Evolutionary conservation across 108 stramenopile species (phyloP).

Genomic region (Fragilariopsis cylindrus): DNA sequence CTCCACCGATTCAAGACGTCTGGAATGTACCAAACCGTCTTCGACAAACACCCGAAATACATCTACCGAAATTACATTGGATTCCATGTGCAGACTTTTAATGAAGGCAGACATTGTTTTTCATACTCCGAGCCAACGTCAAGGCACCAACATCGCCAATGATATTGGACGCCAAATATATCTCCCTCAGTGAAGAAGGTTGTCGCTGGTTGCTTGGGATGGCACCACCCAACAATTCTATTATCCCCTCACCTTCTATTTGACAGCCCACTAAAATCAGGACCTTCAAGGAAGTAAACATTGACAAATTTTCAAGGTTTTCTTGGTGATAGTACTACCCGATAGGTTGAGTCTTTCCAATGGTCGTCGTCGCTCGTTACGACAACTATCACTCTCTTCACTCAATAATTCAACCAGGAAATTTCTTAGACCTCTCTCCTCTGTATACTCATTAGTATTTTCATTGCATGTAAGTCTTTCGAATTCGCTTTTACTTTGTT

Average conservation of each 20-base stretch:
- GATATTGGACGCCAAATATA: conserved; percentile 8
- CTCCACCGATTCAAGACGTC: conserved; percentile 4
- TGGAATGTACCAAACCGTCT: conserved; percentile 9
- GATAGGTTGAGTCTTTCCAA: conserved; percentile 18
- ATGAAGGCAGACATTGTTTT: conserved; percentile 1
- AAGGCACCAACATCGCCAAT: conserved; percentile 14
- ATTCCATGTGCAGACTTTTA: conserved; percentile 13
- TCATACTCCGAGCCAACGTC: neutral
- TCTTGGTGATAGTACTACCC: neutral
- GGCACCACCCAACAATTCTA: neutral
- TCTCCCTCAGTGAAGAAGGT: neutral
- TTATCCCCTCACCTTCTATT: neutral
- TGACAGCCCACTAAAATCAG: conserved; percentile 13
- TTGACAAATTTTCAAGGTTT: neutral
- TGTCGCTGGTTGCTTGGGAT: neutral
- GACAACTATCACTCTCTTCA: neutral
- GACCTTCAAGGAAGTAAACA: conserved; percentile 1
- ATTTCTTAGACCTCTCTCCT: neutral
- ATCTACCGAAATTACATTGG: conserved; percentile 8
- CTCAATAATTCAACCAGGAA: conserved; percentile 2
- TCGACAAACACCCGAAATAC: conserved; percentile 13
- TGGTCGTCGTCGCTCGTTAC: neutral
- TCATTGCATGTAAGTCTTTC: neutral
- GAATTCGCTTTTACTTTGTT: neutral
- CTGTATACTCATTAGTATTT: neutral